Evolutionary conservation across 306 rosid genomes (phyloP).

Genomic region (Dalbergia oliveri): DNA sequence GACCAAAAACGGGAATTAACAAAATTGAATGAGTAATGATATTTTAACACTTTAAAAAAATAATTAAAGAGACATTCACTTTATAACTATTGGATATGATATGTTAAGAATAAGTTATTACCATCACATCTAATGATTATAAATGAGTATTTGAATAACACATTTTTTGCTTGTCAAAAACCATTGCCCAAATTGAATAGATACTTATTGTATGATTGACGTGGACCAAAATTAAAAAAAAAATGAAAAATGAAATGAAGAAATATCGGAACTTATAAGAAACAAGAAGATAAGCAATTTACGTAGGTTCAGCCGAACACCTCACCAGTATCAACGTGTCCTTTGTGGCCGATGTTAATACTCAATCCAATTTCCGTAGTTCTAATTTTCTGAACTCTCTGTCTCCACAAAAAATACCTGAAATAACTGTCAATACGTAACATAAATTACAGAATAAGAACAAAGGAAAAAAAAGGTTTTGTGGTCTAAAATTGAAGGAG

Average conservation of each 20-base stretch:
- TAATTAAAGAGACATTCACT: too few species aligned
- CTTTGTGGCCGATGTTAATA: conserved; percentile 51
- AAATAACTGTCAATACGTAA: conserved; percentile 46
- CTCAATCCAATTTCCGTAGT: conserved; percentile 46
- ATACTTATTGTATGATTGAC: too few species aligned
- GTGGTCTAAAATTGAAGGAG: conserved; percentile 61
- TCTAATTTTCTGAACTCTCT: conserved; percentile 33
- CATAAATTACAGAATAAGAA: background rate
- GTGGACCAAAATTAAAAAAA: too few species aligned
- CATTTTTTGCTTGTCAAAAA: too few species aligned
- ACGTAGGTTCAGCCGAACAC: background rate
- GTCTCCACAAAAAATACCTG: conserved; percentile 71
- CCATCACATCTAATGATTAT: too few species aligned
- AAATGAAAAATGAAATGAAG: background rate
- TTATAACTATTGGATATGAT: too few species aligned
- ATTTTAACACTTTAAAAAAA: too few species aligned
- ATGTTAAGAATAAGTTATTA: too few species aligned
- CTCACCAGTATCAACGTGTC: conserved; percentile 42
- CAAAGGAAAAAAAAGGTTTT: background rate
- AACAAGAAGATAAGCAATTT: background rate
- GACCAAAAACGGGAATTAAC: background rate
- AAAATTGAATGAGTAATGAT: too few species aligned
- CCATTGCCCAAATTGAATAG: background rate
- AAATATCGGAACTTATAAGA: background rate
- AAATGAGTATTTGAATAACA: too few species aligned